Base-by-base conservation (phyloP, 371 early-diverging fungal species). In the Mortierella sp. region DNA sequence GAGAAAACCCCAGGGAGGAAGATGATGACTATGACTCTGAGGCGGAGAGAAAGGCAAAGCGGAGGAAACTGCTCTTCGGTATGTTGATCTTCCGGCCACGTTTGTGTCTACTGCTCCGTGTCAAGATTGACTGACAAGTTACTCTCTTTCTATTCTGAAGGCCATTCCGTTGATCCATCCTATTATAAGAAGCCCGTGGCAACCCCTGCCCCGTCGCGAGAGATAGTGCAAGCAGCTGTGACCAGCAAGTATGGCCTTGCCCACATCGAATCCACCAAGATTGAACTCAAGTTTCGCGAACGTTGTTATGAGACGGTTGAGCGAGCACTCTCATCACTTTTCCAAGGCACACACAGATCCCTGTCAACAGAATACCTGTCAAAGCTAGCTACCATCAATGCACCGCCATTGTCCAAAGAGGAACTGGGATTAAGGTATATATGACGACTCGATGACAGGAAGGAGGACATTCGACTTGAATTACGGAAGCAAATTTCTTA, bases 41-140 rank as follows among this genome's bases (percentile, higher is more conserved):
- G 14, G 64, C 64, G 3, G 60, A 61, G 18, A 53, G 64, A 18
- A 67, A 60, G 28, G 64, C 58, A 1, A 73, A 73, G 61, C 74
- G 74, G 58, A 73, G 74, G 61, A 73, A 73, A 43, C 24, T 67
- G 7, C 41, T 73, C 2, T 73, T 73, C 23, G 74, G 74, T 73
- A 64, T 31, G 72, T 41, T 23, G 34, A 10, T 34, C 34, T 34
- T 23, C 27, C n/a, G 10, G 28, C 26, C 7, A 9, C 31, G 45
- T 1, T 10, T 27, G 16, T 41, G 14, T 34, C 34, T 34, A 10
- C 10, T n/a, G n/a, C n/a, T n/a, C n/a, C n/a, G n/a, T n/a, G n/a
- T n/a, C n/a, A n/a, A n/a, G n/a, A n/a, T n/a, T n/a, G n/a, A n/a
- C n/a, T n/a, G 4, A 34, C 4, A 34, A 34, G 34, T 34, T 34